A percentile compares a stretch with the other conserved stretches of the same genome.
These are phyloP conservation scores for Epichloe festucae DNA, from an alignment of 2,329 filamentous ascomycete species.

Conservation along the genomic window DNA sequence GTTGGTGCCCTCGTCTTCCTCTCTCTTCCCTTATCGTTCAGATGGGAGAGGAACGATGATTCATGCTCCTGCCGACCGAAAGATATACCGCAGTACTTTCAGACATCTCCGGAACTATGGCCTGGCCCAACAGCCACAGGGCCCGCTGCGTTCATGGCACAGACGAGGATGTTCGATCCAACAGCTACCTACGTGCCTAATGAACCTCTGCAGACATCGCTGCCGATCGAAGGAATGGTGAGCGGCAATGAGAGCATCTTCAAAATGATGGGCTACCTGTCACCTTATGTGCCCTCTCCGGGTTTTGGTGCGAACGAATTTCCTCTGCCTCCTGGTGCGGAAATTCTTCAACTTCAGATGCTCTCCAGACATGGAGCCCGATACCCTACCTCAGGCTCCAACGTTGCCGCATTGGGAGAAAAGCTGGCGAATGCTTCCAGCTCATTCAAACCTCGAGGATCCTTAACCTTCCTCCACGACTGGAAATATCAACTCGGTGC, in stretches of 20 bases:
- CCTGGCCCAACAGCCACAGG: conserved; percentile 60
- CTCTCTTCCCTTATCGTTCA: conserved; percentile 20
- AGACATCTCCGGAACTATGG: conserved; percentile 47
- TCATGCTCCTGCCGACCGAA: conserved; percentile 19
- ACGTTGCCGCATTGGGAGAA: conserved; percentile 40
- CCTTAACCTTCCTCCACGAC: conserved; percentile 51
- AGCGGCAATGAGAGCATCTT: conserved; percentile 53
- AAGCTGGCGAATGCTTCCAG: conserved; percentile 42
- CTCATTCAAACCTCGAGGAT: conserved; percentile 42
- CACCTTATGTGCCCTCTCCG: conserved; percentile 56
- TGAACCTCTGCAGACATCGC: conserved; percentile 55
- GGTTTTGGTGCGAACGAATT: conserved; percentile 67
- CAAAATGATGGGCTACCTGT: conserved; percentile 51
- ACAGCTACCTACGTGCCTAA: conserved; percentile 54
- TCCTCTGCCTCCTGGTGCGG: conserved; percentile 49
- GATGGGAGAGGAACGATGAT: conserved; percentile 6
- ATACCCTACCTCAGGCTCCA: conserved; percentile 52
- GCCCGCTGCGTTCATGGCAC: conserved; percentile 53
- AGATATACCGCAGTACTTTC: conserved; percentile 48
- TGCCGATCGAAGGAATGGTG: conserved; percentile 50
- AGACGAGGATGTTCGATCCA: conserved; percentile 56
- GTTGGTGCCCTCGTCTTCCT: conserved; percentile 24
- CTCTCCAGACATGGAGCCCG: conserved; percentile 60
- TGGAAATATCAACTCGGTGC: conserved; percentile 58
- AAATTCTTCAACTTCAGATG: conserved; percentile 60